phyloP scores from a whole-genome alignment of 2,329 filamentous ascomycete genomes.

The Magnaporthales sp. region DNA sequence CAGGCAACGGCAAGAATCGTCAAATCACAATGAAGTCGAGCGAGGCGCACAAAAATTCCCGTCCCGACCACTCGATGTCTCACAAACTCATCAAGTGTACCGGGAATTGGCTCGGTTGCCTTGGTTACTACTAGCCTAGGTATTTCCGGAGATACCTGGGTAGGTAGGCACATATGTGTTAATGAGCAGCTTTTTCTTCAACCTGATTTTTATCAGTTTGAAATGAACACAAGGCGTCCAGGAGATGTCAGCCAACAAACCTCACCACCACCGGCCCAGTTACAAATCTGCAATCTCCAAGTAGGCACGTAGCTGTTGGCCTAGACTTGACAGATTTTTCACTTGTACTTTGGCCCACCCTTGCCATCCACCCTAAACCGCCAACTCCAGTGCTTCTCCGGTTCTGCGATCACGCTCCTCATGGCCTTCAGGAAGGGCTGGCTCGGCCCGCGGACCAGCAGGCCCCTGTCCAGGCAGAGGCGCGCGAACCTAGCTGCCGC shows the following conservation, averaged over 20 bases:
- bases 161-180: background rate
- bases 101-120: background rate
- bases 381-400: conserved; percentile 16
- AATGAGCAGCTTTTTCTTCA: background rate
- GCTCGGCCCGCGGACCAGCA: conserved; percentile 12
- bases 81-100: background rate
- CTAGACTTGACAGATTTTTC: background rate
- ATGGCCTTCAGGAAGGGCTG: conserved; percentile 14
- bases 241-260: too few species aligned
- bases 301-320: background rate
- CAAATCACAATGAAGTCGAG: background rate
- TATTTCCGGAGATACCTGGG: too few species aligned
- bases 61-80: background rate
- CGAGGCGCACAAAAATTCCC: background rate
- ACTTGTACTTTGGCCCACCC: background rate
- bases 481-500: conserved; percentile 23
- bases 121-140: too few species aligned
- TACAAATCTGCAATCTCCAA: too few species aligned
- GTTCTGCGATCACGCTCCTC: conserved; percentile 10
- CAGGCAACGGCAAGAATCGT: background rate
- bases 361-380: conserved; percentile 10
- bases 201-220: background rate
- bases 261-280: too few species aligned
- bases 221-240: too few species aligned
- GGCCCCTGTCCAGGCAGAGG: conserved; percentile 13